A percentile compares a stretch with the other conserved stretches of the same genome.
Conservation (phyloP, 371 early-diverging fungal species). For the Edhazardia aedis region DNA sequence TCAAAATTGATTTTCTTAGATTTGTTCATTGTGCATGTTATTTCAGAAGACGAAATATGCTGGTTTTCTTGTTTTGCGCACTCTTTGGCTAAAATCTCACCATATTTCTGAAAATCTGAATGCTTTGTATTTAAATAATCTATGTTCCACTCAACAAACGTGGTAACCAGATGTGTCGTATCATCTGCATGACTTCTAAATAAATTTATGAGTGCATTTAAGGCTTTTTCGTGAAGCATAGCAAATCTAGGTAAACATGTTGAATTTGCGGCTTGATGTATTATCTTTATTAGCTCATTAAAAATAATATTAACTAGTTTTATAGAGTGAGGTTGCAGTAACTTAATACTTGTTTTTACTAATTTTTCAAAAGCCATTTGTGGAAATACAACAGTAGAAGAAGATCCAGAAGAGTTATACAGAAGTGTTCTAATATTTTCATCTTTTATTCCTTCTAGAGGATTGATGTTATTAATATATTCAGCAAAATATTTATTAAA, state of each 20-base stretch:
- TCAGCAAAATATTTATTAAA: conserved; percentile 79
- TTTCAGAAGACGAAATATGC: conserved; percentile 1
- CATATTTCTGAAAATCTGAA: conserved; percentile 67
- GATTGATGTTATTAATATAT: conserved; percentile 69
- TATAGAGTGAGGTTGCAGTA: conserved; percentile 58
- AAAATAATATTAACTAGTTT: conserved; percentile 62
- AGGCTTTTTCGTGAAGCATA: conserved; percentile 53
- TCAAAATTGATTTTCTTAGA: conserved; percentile 17
- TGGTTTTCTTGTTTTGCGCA: neutral
- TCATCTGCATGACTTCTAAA: conserved; percentile 56
- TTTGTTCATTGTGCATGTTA: conserved; percentile 13
- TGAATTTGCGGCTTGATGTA: conserved; percentile 7
- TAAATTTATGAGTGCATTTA: conserved; percentile 56
- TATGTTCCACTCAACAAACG: conserved; percentile 58
- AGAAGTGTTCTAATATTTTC: conserved; percentile 80
- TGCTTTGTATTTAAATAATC: conserved; percentile 90
- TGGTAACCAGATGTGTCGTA: conserved; percentile 51
- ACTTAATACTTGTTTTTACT: conserved; percentile 64
- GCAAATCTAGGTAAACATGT: conserved; percentile 57
- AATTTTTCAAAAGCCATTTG: conserved; percentile 85
- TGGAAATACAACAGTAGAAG: conserved; percentile 76
- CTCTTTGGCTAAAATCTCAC: conserved; percentile 49
- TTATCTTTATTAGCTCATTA: conserved; percentile 60
- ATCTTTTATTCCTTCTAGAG: conserved; percentile 81
- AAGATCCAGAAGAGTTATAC: conserved; percentile 82